A percentile compares a stretch with the other conserved stretches of the same genome.
phyloP scores from a whole-genome alignment of 371 early-diverging fungal species.

The Apophysomyces variabilis region DNA sequence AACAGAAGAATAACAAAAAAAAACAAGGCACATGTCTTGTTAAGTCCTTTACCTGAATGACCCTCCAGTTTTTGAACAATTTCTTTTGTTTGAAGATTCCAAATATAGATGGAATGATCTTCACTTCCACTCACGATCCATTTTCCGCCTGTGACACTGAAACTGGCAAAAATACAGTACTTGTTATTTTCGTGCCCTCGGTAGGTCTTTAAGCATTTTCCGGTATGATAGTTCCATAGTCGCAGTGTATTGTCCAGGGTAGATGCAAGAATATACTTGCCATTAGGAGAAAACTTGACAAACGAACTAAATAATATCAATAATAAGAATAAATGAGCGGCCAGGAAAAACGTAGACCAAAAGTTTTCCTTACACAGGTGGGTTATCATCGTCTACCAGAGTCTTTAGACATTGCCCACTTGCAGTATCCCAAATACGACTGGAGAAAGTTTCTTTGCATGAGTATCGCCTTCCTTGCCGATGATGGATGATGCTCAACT shows the following conservation, averaged over 20 bases:
- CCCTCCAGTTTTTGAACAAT: slow-evolving; percentile 92
- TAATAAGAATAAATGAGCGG: not conserved
- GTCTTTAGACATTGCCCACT: slow-evolving; percentile 97
- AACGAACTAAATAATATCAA: slow-evolving; percentile 68
- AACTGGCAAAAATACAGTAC: slow-evolving; percentile 92
- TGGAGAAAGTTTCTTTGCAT: slow-evolving; percentile 25
- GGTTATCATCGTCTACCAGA: slow-evolving; percentile 91
- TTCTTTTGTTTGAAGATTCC: slow-evolving; percentile 95
- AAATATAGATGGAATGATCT: slow-evolving; percentile 90
- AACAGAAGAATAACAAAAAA: not conserved
- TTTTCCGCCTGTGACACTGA: slow-evolving; percentile 92
- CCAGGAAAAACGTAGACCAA: not conserved
- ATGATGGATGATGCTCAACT: slow-evolving; percentile 18
- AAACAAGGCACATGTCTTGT: not conserved
- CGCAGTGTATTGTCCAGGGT: slow-evolving; percentile 93
- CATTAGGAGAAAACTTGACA: slow-evolving; percentile 98
- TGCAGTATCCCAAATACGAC: slow-evolving; percentile 96
- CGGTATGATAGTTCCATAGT: slow-evolving; percentile 93
- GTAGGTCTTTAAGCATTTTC: slow-evolving; percentile 94
- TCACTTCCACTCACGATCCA: slow-evolving; percentile 97
- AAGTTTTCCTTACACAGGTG: slow-evolving; percentile 75
- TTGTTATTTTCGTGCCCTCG: slow-evolving; percentile 89
- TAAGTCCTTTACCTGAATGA: slow-evolving; percentile 74
- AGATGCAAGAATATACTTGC: slow-evolving; percentile 95
- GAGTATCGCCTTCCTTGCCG: not conserved